Percentiles rank a stretch among this genome's conserved stretches.
Evolutionary conservation across 2,329 filamentous ascomycete genomes (phyloP).

Genomic region (Teratosphaeria epicoccoides): DNA sequence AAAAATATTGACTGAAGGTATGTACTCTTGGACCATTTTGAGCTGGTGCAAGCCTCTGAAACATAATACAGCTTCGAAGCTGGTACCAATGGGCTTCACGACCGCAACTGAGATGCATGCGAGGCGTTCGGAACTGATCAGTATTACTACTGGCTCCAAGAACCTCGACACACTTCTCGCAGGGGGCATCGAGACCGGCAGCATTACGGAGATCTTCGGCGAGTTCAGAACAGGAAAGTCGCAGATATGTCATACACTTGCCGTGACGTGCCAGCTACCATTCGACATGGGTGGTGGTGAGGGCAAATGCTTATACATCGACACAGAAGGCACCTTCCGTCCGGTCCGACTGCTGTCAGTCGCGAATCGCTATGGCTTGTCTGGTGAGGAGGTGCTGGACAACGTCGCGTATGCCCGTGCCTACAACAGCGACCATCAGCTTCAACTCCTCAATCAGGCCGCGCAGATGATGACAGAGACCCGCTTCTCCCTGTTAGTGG

Average conservation of each 20-base stretch:
- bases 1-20: slow-evolving; percentile 84
- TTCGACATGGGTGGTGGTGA: slow-evolving; percentile 99
- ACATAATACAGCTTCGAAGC: slow-evolving; percentile 61
- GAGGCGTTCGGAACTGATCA: slow-evolving; percentile 90
- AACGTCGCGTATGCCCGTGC: slow-evolving; percentile 96
- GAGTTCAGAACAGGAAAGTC: slow-evolving; percentile 98
- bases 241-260: slow-evolving; percentile 97
- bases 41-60: not conserved
- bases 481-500: slow-evolving; percentile 86
- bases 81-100: slow-evolving; percentile 98
- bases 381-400: slow-evolving; percentile 93
- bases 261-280: slow-evolving; percentile 91
- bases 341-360: slow-evolving; percentile 85
- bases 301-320: slow-evolving; percentile 96
- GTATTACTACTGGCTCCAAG: slow-evolving; percentile 95
- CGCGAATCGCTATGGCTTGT: slow-evolving; percentile 86
- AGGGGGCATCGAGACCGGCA: slow-evolving; percentile 91
- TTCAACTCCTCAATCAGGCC: slow-evolving; percentile 88
- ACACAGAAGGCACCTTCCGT: slow-evolving; percentile 92
- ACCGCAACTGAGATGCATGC: slow-evolving; percentile 99
- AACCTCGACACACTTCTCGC: slow-evolving; percentile 90
- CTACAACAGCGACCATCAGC: slow-evolving; percentile 96
- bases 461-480: slow-evolving; percentile 99
- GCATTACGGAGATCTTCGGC: slow-evolving; percentile 95
- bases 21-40: not conserved